A percentile compares a stretch with the other conserved stretches of the same genome.
These are phyloP conservation scores for Nicotiana paniculata DNA, from an alignment of 257 asterid genomes.

Conservation along the genomic window DNA sequence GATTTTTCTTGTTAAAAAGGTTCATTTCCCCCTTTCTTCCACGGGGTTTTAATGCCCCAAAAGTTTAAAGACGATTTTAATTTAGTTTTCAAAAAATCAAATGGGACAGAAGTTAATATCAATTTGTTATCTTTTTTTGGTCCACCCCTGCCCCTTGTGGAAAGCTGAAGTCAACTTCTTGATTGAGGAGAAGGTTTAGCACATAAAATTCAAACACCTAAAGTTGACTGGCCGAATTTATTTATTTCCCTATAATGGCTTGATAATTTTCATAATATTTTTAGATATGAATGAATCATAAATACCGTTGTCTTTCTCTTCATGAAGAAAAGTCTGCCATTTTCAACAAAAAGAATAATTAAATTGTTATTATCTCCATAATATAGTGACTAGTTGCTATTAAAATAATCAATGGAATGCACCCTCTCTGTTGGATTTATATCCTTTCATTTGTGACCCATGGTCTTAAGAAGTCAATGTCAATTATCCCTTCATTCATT, in stretches of 20 bases:
- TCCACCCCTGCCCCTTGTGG: not conserved
- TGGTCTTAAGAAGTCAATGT: slow-evolving; percentile 33
- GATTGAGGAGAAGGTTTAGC: not conserved
- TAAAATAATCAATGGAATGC: slow-evolving; percentile 41
- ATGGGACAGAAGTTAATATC: not conserved
- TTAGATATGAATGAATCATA: not conserved
- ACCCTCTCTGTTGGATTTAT: slow-evolving; percentile 76
- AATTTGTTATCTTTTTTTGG: not conserved
- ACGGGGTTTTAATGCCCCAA: no score
- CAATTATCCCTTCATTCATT: slow-evolving; percentile 35
- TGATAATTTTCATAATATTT: not conserved
- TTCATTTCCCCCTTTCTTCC: no score
- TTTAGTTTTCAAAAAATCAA: not conserved
- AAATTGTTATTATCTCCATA: not conserved
- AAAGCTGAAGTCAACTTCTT: not conserved
- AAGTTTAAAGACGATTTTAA: not conserved
- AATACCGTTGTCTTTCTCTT: not conserved
- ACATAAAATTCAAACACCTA: not conserved
- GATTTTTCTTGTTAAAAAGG: no score
- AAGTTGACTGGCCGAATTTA: not conserved
- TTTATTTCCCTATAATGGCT: not conserved
- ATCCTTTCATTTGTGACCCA: slow-evolving; percentile 9
- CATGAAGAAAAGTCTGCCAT: not conserved
- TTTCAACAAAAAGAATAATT: not conserved
- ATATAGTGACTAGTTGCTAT: not conserved